Evolutionary conservation across 225 moss, liverwort and hornwort genomes (phyloP), one percentile per base, ranked within the genome.

Genomic region (Straminergon stramineum): DNA sequence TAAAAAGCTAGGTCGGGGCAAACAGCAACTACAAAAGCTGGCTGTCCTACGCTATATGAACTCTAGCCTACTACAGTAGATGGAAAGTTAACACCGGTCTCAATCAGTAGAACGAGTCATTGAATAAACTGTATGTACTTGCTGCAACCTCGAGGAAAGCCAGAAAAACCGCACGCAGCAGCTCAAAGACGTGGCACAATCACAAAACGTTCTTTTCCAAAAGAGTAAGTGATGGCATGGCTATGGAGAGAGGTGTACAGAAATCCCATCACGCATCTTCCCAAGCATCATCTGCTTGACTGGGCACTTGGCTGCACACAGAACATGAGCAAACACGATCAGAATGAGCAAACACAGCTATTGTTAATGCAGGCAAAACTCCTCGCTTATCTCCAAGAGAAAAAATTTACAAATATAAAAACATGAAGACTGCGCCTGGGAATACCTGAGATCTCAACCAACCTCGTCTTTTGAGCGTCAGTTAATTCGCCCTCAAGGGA

Each of bases 211-310:
- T 77, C 41, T 53, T 53, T 75, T 77, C 57, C 41, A 13, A 55
- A 75, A 75, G 81, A 68, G 90, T 37, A 76, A 78, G 35, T 27
- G 77, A 71, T 79, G 79, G 56, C 32, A 81, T 28, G 58, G 61
- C 89, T 93, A 91, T 65, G 91, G 34, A 77, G 94, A 91, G 53
- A 96, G 91, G 43, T 95, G 89, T 17, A 96, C 89, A 56, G 90
- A 91, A 89, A 97, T 92, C 74, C 97, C 96, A 85, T 92, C 90
- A 82, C 79, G 92, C 86, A 97, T 96, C 91, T 97, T 96, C 79
- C 97, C 97, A 51, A 94, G 91, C 88, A 97, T 94, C 86, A 97
- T 95, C 87, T 94, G 93, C 94, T 97, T 97, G 73, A 97, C 93
- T 75, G 96, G 95, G 67, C 97, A 97, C n/a, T 80, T 93, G 65